A percentile compares a stretch with the other conserved stretches of the same genome.
These are phyloP conservation scores for Fusarium continuum DNA, from an alignment of 2,329 filamentous ascomycete genomes.

Conservation along the genomic window DNA sequence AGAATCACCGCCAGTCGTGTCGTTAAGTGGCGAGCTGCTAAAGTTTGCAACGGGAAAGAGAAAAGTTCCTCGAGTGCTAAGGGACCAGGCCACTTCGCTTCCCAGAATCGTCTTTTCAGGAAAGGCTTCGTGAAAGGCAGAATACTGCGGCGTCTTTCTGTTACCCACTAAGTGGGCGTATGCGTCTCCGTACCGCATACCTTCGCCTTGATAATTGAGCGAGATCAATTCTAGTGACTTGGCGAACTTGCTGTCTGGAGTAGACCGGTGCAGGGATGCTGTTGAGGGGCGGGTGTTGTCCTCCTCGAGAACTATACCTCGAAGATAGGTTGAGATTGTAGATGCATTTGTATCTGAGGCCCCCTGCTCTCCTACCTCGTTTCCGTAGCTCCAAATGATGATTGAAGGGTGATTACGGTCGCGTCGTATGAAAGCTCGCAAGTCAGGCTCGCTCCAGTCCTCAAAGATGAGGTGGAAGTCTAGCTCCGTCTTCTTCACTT, in stretches of 20 bases:
- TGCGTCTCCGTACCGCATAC: no score
- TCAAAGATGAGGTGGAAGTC: slow-evolving; percentile 60
- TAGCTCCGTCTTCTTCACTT: no score
- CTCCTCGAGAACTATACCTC: slow-evolving; percentile 55
- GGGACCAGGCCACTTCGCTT: slow-evolving; percentile 54
- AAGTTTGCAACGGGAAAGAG: slow-evolving; percentile 59
- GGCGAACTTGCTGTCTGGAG: no score
- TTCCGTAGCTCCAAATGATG: slow-evolving; percentile 62
- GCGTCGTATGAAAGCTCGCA: slow-evolving; percentile 60
- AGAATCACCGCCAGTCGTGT: slow-evolving; percentile 53
- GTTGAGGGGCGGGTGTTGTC: slow-evolving; percentile 58
- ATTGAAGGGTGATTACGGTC: slow-evolving; percentile 65
- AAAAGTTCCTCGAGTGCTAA: slow-evolving; percentile 62
- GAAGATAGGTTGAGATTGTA: no score
- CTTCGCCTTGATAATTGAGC: no score
- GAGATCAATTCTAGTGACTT: slow-evolving; percentile 29
- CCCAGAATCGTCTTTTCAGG: no score
- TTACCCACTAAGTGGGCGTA: no score
- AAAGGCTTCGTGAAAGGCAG: no score
- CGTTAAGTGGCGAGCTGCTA: slow-evolving; percentile 51
- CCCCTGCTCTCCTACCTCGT: slow-evolving; percentile 61
- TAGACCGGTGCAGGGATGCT: slow-evolving; percentile 56
- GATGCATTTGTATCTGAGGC: no score
- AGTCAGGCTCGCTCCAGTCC: slow-evolving; percentile 64
- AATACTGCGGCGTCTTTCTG: no score